These are phyloP conservation scores for Scheffersomyces quercinus DNA, from an alignment of 1,139 yeast species.

Conservation along the genomic window DNA sequence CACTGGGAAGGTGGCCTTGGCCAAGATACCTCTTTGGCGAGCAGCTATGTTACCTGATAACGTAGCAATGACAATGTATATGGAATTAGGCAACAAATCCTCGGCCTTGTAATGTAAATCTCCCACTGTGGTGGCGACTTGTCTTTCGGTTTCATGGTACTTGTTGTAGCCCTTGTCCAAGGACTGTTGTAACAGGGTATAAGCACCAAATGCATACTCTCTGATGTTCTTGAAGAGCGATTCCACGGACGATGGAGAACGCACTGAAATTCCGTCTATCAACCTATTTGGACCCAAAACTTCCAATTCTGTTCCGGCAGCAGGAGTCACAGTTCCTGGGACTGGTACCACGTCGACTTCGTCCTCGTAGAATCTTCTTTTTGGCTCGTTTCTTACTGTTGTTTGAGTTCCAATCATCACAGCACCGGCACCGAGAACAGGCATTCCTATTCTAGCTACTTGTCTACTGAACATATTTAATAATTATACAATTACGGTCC, in stretches of 20 bases:
- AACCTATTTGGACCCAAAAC: constrained; percentile 44
- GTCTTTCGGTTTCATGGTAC: constrained; percentile 63
- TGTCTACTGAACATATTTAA: not conserved
- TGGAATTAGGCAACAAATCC: constrained; percentile 72
- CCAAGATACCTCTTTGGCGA: constrained; percentile 63
- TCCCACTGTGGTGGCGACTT: constrained; percentile 66
- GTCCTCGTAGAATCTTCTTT: constrained; percentile 62
- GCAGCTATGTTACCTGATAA: constrained; percentile 80
- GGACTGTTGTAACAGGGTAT: constrained; percentile 19
- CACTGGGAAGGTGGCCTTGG: constrained; percentile 64
- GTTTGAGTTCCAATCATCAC: too few species aligned
- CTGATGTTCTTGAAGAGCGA: constrained; percentile 49
- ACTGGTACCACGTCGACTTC: constrained; percentile 50
- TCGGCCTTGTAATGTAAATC: constrained; percentile 71
- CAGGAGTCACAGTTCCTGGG: constrained; percentile 58
- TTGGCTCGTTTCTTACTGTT: constrained; percentile 22
- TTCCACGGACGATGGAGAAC: constrained; percentile 54
- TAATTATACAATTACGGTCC: too few species aligned
- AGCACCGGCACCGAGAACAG: not conserved
- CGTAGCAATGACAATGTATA: constrained; percentile 72
- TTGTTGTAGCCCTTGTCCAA: constrained; percentile 42
- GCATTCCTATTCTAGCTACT: not conserved
- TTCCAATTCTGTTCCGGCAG: constrained; percentile 47
- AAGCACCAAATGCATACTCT: constrained; percentile 21
- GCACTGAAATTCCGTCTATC: constrained; percentile 59